These are phyloP conservation scores for Rhizomucor pusillus DNA, from an alignment of 371 early-diverging fungal species.

Conservation along the genomic window DNA sequence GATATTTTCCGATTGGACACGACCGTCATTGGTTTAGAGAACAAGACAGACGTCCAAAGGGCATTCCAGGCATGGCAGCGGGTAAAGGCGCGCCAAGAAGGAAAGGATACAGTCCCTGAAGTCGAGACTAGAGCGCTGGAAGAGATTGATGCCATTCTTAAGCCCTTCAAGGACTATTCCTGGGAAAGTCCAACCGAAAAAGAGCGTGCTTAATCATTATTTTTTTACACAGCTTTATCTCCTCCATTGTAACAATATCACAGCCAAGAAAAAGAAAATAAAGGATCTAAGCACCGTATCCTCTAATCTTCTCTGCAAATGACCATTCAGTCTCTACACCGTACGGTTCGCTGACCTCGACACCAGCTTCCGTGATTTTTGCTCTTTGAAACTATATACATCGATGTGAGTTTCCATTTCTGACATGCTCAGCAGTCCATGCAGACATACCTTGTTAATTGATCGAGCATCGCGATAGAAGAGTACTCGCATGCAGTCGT, in stretches of 20 bases:
- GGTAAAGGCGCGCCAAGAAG: constrained; percentile 30
- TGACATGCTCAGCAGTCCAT: neutral
- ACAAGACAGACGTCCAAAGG: constrained; percentile 58
- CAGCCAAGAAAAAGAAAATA: neutral
- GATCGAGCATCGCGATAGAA: constrained; percentile 97
- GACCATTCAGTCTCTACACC: constrained; percentile 90
- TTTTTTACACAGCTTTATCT: neutral
- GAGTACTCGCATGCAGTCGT: constrained; percentile 93
- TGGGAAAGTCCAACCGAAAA: constrained; percentile 47
- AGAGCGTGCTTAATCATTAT: constrained; percentile 19
- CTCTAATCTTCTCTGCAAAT: constrained; percentile 87
- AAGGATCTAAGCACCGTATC: constrained; percentile 74
- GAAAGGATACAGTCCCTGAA: constrained; percentile 14
- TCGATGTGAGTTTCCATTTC: neutral
- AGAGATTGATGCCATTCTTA: constrained; percentile 22
- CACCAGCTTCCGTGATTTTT: constrained; percentile 80
- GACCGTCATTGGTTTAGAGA: constrained; percentile 68
- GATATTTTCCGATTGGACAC: constrained; percentile 45
- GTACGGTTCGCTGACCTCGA: constrained; percentile 87
- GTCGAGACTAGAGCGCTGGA: constrained; percentile 22
- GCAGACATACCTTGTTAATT: constrained; percentile 79
- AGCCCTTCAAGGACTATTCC: constrained; percentile 36
- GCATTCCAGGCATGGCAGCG: constrained; percentile 51
- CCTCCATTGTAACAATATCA: neutral
- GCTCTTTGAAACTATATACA: constrained; percentile 82